Base-by-base conservation (phyloP, 805 yeast genomes). In the Starmerella stigmatis region DNA sequence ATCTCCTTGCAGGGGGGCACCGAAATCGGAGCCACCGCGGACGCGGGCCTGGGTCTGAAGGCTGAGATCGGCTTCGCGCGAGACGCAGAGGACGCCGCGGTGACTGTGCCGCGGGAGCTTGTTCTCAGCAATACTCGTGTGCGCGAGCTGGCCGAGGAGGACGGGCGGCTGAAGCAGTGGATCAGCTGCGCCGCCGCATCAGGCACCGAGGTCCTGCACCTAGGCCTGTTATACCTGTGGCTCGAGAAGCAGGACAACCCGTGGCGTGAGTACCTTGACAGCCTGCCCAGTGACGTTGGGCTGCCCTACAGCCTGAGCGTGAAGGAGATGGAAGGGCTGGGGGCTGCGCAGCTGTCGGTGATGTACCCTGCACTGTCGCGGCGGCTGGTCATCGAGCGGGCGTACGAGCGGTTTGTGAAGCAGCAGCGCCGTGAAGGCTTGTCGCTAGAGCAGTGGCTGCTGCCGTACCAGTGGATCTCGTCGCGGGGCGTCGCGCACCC, bases 381-480 rank as follows among this genome's bases (percentile, higher is more conserved):
- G 26, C 39, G 54, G 12, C 44, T 46, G 11, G 43, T 36, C 20
- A 38, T 61, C 3, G 54, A 53, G 41, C 48, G 49, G 15, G 28
- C 51, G 16, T 60, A 57, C 40, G 41, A 42, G 23, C 47, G 49
- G 25, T 51, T 58, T 36, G 42, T 46, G 42, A 21, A 33, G 21
- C 6, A 32, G 3, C 28, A 11, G n/a, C 30, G 26, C 13, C 13
- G 37, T 19, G 28, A 13, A 3, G 32, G 2, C 42, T 41, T 59
- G 28, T 23, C 53, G 11, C 50, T 52, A 20, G 45, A 55, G 4
- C 60, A 58, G 25, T 62, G 61, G 58, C 45, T 58, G 13, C 48
- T 63, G 17, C 61, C 63, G 6, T 66, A 64, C 32, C 59, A 59
- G 35, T 62, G 67, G 64, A 56, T 64, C 5, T 49, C 61, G 3